A percentile compares a stretch with the other conserved stretches of the same genome.
Conservation (phyloP, 1,284 basidiomycete genomes). For the Austroboletus rostrupii region DNA sequence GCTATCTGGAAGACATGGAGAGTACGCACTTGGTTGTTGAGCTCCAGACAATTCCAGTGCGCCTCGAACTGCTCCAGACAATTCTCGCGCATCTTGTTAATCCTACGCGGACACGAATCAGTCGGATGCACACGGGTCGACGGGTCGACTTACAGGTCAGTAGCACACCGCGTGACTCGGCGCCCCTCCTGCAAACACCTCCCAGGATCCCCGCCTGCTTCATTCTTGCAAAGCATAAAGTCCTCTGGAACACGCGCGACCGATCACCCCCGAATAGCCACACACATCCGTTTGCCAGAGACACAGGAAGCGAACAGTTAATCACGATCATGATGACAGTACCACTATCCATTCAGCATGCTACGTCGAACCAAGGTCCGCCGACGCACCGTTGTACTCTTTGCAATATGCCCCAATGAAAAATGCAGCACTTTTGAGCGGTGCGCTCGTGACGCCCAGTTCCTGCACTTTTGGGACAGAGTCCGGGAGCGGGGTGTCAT, state of each 20-base stretch:
- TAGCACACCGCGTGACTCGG: slow-evolving; percentile 93
- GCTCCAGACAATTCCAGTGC: slow-evolving; percentile 95
- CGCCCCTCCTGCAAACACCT: slow-evolving; percentile 96
- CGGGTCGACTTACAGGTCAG: slow-evolving; percentile 74
- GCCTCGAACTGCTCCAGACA: slow-evolving; percentile 87
- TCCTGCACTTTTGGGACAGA: slow-evolving; percentile 84
- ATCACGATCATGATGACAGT: neutral
- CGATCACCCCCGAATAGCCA: neutral
- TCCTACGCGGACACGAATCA: slow-evolving; percentile 45
- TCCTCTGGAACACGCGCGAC: slow-evolving; percentile 66
- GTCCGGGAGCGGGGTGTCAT: slow-evolving; percentile 72
- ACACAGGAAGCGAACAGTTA: neutral
- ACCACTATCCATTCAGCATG: slow-evolving; percentile 1
- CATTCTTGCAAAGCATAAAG: slow-evolving; percentile 98
- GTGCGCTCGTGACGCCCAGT: slow-evolving; percentile 88
- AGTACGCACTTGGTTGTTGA: slow-evolving; percentile 82
- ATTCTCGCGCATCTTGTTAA: slow-evolving; percentile 90
- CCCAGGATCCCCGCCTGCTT: slow-evolving; percentile 78
- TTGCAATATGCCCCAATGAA: slow-evolving; percentile 96
- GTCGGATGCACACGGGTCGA: neutral
- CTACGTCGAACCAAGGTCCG: neutral
- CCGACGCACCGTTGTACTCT: slow-evolving; percentile 86
- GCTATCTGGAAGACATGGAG: neutral
- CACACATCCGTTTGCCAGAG: neutral
- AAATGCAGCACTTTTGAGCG: slow-evolving; percentile 95